These are phyloP conservation scores for Cinchona pubescens DNA, from an alignment of 257 asterid genomes.

Conservation along the genomic window DNA sequence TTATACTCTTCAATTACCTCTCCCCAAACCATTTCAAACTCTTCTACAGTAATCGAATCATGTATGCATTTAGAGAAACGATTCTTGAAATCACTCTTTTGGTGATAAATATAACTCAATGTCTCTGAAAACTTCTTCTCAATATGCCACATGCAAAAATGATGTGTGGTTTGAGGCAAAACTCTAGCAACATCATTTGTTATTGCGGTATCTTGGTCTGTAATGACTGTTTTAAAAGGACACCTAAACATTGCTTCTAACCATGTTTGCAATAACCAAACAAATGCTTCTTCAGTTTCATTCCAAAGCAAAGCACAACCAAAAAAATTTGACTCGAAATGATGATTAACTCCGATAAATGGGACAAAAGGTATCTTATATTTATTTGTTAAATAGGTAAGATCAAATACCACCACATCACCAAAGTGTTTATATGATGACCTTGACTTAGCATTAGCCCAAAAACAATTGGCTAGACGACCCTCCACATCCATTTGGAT, in stretches of 20 bases:
- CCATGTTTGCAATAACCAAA: constrained; percentile 54
- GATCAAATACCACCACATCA: too few species aligned
- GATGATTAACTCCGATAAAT: constrained; percentile 48
- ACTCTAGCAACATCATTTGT: constrained; percentile 34
- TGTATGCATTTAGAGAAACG: constrained; percentile 30
- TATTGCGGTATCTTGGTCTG: constrained; percentile 27
- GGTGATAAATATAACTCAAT: constrained; percentile 19
- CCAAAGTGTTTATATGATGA: too few species aligned
- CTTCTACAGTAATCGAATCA: constrained; percentile 28
- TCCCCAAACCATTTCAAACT: constrained; percentile 40
- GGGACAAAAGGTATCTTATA: constrained; percentile 43
- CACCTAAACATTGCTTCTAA: constrained; percentile 41
- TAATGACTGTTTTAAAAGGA: constrained; percentile 39
- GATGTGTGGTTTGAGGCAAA: constrained; percentile 43
- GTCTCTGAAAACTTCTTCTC: constrained; percentile 21
- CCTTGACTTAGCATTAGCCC: too few species aligned
- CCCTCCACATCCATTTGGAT: too few species aligned
- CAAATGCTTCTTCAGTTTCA: constrained; percentile 29
- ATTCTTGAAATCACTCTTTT: constrained; percentile 18
- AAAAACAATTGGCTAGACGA: too few species aligned
- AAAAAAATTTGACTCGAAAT: constrained; percentile 45
- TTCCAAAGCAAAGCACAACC: constrained; percentile 51
- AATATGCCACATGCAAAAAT: too few species aligned
- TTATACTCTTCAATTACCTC: constrained; percentile 31
- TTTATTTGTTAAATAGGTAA: too few species aligned